These are phyloP conservation scores for Coccomyxa sp. DNA, from an alignment of 139 green algal genomes.

Conservation along the genomic window DNA sequence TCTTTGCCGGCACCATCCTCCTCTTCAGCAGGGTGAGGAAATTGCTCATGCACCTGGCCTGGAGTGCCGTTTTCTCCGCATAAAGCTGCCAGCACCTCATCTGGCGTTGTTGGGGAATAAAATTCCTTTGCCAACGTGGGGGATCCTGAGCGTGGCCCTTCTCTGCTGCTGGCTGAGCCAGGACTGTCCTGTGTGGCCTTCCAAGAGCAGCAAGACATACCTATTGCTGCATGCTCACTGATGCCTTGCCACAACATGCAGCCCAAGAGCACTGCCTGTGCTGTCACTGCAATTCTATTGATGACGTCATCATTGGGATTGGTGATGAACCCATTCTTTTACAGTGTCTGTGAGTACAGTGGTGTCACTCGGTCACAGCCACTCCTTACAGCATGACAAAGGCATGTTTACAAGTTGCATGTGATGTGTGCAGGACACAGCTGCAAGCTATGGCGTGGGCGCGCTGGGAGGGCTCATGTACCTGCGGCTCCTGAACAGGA, in stretches of 20 bases:
- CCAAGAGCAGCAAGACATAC: too few species aligned
- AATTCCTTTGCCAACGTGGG: too few species aligned
- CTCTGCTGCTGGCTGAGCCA: too few species aligned
- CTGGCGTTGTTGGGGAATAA: too few species aligned
- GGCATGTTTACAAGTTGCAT: not conserved
- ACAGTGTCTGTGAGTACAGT: not conserved
- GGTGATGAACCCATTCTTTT: not conserved
- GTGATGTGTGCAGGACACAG: constrained; percentile 47
- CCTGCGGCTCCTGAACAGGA: constrained; percentile 74
- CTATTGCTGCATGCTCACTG: too few species aligned
- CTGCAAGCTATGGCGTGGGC: constrained; percentile 73
- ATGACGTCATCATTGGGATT: not conserved
- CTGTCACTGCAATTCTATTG: not conserved
- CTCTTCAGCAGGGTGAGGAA: constrained; percentile 47
- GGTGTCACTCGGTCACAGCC: not conserved
- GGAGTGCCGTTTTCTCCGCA: too few species aligned
- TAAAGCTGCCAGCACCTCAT: too few species aligned
- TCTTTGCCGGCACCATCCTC: constrained; percentile 36
- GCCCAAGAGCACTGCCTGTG: too few species aligned
- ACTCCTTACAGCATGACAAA: not conserved
- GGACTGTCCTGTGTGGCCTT: too few species aligned
- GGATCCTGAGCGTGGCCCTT: too few species aligned
- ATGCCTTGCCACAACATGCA: too few species aligned
- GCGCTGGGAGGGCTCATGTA: constrained; percentile 77
- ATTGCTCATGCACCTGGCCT: too few species aligned